Evolutionary conservation across 371 early-diverging fungal genomes (phyloP), one percentile per base, ranked within the genome.

Genomic region (Apophysomyces trapeziformis): DNA sequence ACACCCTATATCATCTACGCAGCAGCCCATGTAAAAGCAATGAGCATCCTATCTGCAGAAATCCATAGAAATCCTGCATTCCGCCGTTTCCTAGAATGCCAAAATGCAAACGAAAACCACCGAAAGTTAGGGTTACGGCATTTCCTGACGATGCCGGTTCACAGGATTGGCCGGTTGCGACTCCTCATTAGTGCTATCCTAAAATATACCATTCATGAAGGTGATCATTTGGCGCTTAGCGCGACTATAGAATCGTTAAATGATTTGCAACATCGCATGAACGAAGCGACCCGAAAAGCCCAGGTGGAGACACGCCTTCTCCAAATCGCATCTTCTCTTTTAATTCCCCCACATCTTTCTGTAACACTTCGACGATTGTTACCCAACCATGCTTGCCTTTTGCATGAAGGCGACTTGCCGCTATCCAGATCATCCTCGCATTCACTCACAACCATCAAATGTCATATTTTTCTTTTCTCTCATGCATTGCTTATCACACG

Each of bases 401-500:
- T 79, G 3, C 64, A 73, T 18, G 72, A 79, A 60, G 75, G 74
- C 14, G 58, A 59, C 0, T 38, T 79, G 7, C 62, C 67, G 47
- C 63, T 79, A 0, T 66, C 73, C 4, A 62, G 75, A 2, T 68
- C 75, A 0, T 18, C 54, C 9, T 67, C 63, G 0, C 77, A 75
- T 61, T 75, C 79, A 7, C 62, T 76, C 4, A 66, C 58, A 2
- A 63, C 68, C 1, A 62, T 60, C 0, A 36, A 63, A n/a, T 74
- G 75, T 16, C 70, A 75, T 47, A 8, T 79, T 11, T 73, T 79
- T 32, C 56, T 79, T n/a, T 79, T 79, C 37, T 64, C 79, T 11
- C 79, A 79, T 66, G 65, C 70, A 1, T 35, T 79, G 8, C 44
- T 79, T 7, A 43, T 79, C 35, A 76, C 77, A 1, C 68, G 69